Base-by-base conservation (phyloP, 2,329 filamentous ascomycete species). In the Monilinia laxa region DNA sequence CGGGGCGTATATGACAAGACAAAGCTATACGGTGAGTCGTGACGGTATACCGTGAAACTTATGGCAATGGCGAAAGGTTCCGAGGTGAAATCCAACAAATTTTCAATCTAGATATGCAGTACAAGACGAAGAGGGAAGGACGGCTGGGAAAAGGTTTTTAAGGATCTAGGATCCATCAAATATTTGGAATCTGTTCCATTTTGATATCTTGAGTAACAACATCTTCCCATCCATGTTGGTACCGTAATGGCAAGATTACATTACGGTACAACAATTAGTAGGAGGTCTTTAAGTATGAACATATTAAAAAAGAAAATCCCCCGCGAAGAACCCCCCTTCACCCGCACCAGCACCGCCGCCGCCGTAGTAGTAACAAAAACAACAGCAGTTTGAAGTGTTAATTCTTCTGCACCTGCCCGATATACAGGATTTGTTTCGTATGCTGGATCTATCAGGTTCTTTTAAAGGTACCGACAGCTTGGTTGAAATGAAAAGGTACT, bases 341-440 rank as follows among this genome's bases (percentile, higher is more conserved):
- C 10, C 57, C 25, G n/a, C 25, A 59, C 25, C n/a, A 31, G 14
- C 31, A 62, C 59, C 31, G 28, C 59, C 31, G 28, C 59, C 25
- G 35, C 42, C 31, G 57, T 28, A 35, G 57, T 28, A 53, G 10
- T 4, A 38, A 12, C 18, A 20, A n/a, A n/a, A 52, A 42, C 54
- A 56, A 23, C 31, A 55, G 20, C 45, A 47, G 5, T 42, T 42
- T 42, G 16, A 16, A 53, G 31, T 51, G 51, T 62, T 47, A 28
- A 31, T 52, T 62, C n/a, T 23, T 45, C 40, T 59, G 54, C 63
- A 59, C 31, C 35, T 59, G 55, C 42, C 63, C 63, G 54, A 65
- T 4, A 49, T 35, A 31, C 31, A 54, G 31, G 35, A 28, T 47
- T 6, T 31, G 25, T 31, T 28, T 59, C 51, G n/a, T 23, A 31